Base-by-base conservation (phyloP, 176 grass and related monocot species). In the Aegilops tauschii region DNA sequence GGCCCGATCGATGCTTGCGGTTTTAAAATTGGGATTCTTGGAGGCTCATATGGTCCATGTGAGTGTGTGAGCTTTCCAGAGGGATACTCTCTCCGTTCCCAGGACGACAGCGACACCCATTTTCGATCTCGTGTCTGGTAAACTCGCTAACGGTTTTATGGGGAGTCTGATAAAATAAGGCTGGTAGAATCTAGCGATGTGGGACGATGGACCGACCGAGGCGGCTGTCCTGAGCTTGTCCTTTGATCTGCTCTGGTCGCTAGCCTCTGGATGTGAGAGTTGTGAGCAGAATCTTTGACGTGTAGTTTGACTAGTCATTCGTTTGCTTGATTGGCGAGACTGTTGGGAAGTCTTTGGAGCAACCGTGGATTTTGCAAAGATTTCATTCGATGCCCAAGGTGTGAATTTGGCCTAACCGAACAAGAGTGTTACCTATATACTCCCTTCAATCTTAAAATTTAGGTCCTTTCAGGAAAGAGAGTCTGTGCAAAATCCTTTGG, bases 41-140 rank as follows among this genome's bases (percentile, higher is more conserved):
- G 84, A 68, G 81, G 35, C 1, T 66, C 85, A 80, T 84, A 83
- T 65, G 66, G 80, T 79, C 75, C 87, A 92, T 88, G 86, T 88
- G 90, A 52, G 12, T 7, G 6, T 25, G 35, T 70, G 77, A 71
- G 64, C 80, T 54, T 31, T 49, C 27, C 16, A 56, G 25, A 30
- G 62, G 37, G 52, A 20, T 58, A 58, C 52, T 52, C 49, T 64
- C 79, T 72, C n/a, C 90, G 18, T 81, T 79, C 25, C 65, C 80
- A 75, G 86, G 78, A 82, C 84, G 76, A 77, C 37, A 87, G 27
- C 25, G 37, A 73, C 76, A 56, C 16, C 67, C 63, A 80, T 63
- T 70, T 21, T 65, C 80, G 56, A 16, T 79, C 76, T 92, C 69
- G 68, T 89, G 87, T 84, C 84, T 65, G 42, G 80, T 58, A 80